Base-by-base conservation (phyloP, 2,329 filamentous ascomycete species). In the Domatiomyces catenatus region DNA sequence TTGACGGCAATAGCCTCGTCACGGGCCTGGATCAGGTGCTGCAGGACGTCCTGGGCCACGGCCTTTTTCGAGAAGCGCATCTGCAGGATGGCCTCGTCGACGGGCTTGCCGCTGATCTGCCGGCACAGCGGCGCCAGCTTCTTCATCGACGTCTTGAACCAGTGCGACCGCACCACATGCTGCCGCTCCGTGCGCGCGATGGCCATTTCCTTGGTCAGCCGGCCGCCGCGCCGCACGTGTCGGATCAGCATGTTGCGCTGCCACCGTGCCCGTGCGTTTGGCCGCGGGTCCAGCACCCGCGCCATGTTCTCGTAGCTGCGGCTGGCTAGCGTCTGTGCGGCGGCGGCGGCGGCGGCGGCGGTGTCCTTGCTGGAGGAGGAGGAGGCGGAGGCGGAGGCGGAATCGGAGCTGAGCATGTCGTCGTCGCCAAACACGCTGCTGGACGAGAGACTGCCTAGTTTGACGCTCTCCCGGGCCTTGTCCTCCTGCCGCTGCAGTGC, bases 51-150 rank as follows among this genome's bases (percentile, higher is more conserved):
- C 58, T 78, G 73, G 5, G 90, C 86, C 56, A 84, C 84, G 71
- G 88, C 90, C 78, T 98, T 98, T 73, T 87, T 86, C 66, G 83
- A 90, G 71, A 90, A 96, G 50, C 83, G 79, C 86, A 98, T 94
- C 74, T 98, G 92, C 50, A 85, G 70, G 58, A 96, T 86, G 12
- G 92, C 92, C 36, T 98, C 89, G 52, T 93, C 87, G 54, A 98
- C 74, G n/a, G 83, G 82, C 76, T 95, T 96, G 58, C 92, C 92
- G 1, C 81, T 76, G 62, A 98, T 92, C 70, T 96, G 92, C 50
- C 84, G 80, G 20, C 90, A 82, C 47, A 98, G 71, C 60, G 85
- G 83, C 48, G 83, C 81, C 50, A 98, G 75, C 72, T 98, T 98
- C 79, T 98, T 98, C 56, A 86, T 73, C 47, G 81, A 87, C 2